Base-by-base conservation (phyloP, 1,139 yeast species). In the Sugiyamaella xylanicola region DNA sequence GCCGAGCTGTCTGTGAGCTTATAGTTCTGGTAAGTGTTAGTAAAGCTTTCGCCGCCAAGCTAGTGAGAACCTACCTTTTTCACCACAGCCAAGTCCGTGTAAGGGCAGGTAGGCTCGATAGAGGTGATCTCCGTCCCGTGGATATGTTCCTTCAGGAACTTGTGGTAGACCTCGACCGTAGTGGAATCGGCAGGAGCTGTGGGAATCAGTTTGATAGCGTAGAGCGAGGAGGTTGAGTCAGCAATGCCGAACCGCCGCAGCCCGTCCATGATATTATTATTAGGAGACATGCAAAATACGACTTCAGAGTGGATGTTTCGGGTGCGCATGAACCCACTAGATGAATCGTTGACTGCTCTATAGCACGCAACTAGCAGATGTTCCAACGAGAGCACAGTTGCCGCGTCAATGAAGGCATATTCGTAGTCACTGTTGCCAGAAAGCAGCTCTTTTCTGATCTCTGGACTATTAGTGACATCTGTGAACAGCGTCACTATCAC, bases 231-330 rank as follows among this genome's bases (percentile, higher is more conserved):
- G 1, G 75, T 63, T 21, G 69, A 70, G 49, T 75, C 78, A 37
- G 73, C 68, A 17, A 79, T 70, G 35, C 84, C 84, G 65, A 78
- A 79, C 57, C 73, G 70, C 58, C 72, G 72, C 54, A 79, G 67
- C 1, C 78, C 77, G 53, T 80, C 83, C 62, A 78, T 76, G 44
- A 76, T 75, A 62, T 79, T 79, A 53, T 79, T 79, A 25, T 77
- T 75, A 1, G 84, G 82, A 1, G 85, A 77, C 53, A 83, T 67
- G 46, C 81, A 75, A 59, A 80, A 75, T 11, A 83, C 74, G 17
- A 79, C 66, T 61, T 83, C 86, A 0, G 85, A 78, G 58, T 82
- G 83, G 4, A 82, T 55, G 1, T 76, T 74, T 61, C 73, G 77
- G 1, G 86, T 78, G 57, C 83, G 72, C 65, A 76, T 67, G 65